Conservation (phyloP, 768 basidiomycete genomes). For the Rubroboletus satanas region DNA sequence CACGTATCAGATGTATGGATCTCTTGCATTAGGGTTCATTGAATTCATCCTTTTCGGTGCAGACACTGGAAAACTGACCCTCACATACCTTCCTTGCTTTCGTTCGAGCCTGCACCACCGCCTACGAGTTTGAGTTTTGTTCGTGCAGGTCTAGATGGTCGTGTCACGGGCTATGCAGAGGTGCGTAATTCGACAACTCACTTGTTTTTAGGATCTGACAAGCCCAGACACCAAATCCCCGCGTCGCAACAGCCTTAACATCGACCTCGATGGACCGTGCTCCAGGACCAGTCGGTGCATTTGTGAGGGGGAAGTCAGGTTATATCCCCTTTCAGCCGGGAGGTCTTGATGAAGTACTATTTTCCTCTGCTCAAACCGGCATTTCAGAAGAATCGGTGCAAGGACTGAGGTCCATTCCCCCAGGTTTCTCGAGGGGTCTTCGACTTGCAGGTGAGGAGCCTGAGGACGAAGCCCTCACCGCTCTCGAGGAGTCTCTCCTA, state of each 20-base stretch:
- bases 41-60: constrained; percentile 13
- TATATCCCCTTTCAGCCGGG: constrained; percentile 95
- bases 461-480: constrained; percentile 42
- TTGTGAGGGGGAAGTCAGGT: constrained; percentile 91
- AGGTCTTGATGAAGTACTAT: constrained; percentile 69
- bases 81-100: constrained; percentile 60
- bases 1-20: constrained; percentile 76
- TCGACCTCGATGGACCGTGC: constrained; percentile 85
- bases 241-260: constrained; percentile 64
- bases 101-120: constrained; percentile 63
- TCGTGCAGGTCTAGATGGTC: constrained; percentile 75
- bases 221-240: constrained; percentile 51
- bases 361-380: constrained; percentile 27
- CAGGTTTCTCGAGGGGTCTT: constrained; percentile 79
- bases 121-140: constrained; percentile 72
- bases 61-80: constrained; percentile 73
- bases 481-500: constrained; percentile 23
- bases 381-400: constrained; percentile 38
- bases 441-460: constrained; percentile 58
- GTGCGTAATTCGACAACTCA: constrained; percentile 37
- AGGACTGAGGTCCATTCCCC: constrained; percentile 65
- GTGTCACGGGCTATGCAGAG: constrained; percentile 78
- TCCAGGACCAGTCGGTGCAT: constrained; percentile 72
- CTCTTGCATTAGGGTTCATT: constrained; percentile 3
- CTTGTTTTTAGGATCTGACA: constrained; percentile 3